A percentile compares a stretch with the other conserved stretches of the same genome.
Evolutionary conservation across 2,329 filamentous ascomycete genomes (phyloP).

Genomic region (Huntiella bhutanensis): DNA sequence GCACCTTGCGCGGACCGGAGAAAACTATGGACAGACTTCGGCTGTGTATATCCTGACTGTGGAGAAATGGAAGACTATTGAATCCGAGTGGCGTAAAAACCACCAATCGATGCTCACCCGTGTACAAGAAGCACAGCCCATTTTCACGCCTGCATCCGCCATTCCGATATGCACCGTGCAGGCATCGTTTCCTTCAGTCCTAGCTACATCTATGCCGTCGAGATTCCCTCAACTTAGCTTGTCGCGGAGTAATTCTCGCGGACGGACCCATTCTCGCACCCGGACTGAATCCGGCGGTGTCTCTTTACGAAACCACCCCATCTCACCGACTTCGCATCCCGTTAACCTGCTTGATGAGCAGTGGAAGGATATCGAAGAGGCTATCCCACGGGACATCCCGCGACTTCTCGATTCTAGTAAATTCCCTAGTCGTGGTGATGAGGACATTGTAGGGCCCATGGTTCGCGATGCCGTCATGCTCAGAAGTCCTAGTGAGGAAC

Average conservation of each 20-base stretch:
- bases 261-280: slow-evolving; percentile 22
- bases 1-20: slow-evolving; percentile 69
- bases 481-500: slow-evolving; percentile 25
- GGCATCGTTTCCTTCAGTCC: slow-evolving; percentile 7
- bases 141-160: slow-evolving; percentile 18
- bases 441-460: slow-evolving; percentile 91
- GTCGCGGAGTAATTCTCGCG: slow-evolving; percentile 22
- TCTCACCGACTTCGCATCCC: not conserved
- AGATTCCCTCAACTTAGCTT: slow-evolving; percentile 3
- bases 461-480: slow-evolving; percentile 38
- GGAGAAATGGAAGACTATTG: slow-evolving; percentile 71
- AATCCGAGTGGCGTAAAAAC: slow-evolving; percentile 51
- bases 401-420: slow-evolving; percentile 59
- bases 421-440: slow-evolving; percentile 72
- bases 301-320: slow-evolving; percentile 15
- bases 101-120: slow-evolving; percentile 45
- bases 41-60: slow-evolving; percentile 75
- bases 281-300: slow-evolving; percentile 19
- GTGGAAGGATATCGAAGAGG: slow-evolving; percentile 30
- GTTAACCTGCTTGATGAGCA: slow-evolving; percentile 17
- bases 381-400: slow-evolving; percentile 45
- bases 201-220: slow-evolving; percentile 4
- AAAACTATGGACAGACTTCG: slow-evolving; percentile 79
- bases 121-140: slow-evolving; percentile 19
- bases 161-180: slow-evolving; percentile 11